Base-by-base conservation (phyloP, 2,329 filamentous ascomycete species). In the Aspergillus caelatus region DNA sequence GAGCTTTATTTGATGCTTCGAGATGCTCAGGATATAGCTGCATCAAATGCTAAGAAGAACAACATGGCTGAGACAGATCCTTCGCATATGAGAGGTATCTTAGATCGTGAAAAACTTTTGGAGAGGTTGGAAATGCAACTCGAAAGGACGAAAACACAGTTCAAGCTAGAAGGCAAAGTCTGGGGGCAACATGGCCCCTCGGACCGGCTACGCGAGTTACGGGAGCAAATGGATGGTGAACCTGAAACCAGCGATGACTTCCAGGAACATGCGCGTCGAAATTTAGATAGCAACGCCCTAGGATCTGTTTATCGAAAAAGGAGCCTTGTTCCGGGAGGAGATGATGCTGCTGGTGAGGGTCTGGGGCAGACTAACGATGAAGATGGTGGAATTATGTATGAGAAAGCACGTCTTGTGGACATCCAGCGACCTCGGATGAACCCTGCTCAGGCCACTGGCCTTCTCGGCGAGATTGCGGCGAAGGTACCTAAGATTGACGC, bases 1-100 rank as follows among this genome's bases (percentile, higher is more conserved):
- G 95, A 99, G 79, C 82, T 99, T 26, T 99, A 98, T 78, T 90
- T 99, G 62, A 99, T 99, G 95, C 89, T 99, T 67, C 89, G 94
- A 65, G 95, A 99, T 79, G 94, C 95, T 43, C 94, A 98, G 79
- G 94, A 99, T 73, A 93, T 97, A 68, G 94, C 94, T 53, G 94
- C 93, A 28, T 93, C 94, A 4, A 92, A 92, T 71, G 91, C 93
- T n/a, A 85, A 87, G 74, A 88, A 86, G 70, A 82, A 82, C 46
- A 82, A 79, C 61, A 79, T 89, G 45, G 84, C 78, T 56, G 85
- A 88, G 46, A 86, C 86, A 26, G 91, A 95, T 74, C 88, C 92
- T 28, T 83, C 87, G 34, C 90, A 90, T 61, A 93, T 94, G 90
- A 89, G 93, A 75, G 95, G 95, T 66, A 98, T 99, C 65, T 83